These are phyloP conservation scores for Ophiorrhiza pumila DNA, from an alignment of 257 asterid genomes.

Conservation along the genomic window DNA sequence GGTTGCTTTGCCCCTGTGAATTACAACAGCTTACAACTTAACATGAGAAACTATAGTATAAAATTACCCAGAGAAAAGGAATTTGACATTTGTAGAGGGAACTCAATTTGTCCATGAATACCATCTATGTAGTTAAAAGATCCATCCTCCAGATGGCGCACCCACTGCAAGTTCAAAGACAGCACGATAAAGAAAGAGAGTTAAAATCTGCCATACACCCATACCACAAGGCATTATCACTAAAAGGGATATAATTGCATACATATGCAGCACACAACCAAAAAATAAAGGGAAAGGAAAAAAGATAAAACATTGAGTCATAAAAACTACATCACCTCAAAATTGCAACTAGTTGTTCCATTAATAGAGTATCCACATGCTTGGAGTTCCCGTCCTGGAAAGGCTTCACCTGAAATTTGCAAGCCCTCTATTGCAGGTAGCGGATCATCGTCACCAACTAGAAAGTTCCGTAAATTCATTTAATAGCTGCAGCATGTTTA, in stretches of 20 bases:
- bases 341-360: slow-evolving; percentile 98
- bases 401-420: slow-evolving; percentile 95
- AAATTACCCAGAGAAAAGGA: slow-evolving; percentile 10
- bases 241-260: slow-evolving; percentile 12
- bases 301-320: slow-evolving; percentile 1
- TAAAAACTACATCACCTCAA: slow-evolving; percentile 56
- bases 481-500: slow-evolving; percentile 14
- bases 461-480: slow-evolving; percentile 24
- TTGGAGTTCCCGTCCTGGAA: slow-evolving; percentile 86
- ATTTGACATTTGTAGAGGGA: slow-evolving; percentile 10
- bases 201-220: slow-evolving; percentile 17
- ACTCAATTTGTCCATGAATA: slow-evolving; percentile 27
- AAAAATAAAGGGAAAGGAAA: not conserved
- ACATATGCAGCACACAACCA: slow-evolving; percentile 7
- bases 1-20: slow-evolving; percentile 92
- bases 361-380: slow-evolving; percentile 89
- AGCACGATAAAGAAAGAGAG: slow-evolving; percentile 15
- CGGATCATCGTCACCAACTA: slow-evolving; percentile 74
- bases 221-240: slow-evolving; percentile 20
- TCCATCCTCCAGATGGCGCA: slow-evolving; percentile 93
- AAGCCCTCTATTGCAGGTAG: slow-evolving; percentile 92
- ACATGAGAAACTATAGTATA: not conserved
- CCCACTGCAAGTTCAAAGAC: slow-evolving; percentile 76
- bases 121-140: slow-evolving; percentile 89
- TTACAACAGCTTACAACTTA: slow-evolving; percentile 18